A percentile compares a stretch with the other conserved stretches of the same genome.
Conservation (phyloP, 148 eudicot species). For the Chenopodium formosanum region DNA sequence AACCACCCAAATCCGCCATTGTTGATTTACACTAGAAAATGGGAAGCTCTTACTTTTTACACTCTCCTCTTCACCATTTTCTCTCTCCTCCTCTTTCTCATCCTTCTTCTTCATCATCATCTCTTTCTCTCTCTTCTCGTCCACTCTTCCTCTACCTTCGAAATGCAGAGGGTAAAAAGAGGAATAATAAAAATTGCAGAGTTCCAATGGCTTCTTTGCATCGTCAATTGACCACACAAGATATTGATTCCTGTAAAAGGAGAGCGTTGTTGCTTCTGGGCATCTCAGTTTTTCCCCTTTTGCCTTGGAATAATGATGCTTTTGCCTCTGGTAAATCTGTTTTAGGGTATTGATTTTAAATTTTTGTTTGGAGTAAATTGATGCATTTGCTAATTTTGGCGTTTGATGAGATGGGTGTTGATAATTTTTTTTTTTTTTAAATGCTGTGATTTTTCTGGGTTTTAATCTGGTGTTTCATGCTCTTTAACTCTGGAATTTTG, state of each 20-base stretch:
- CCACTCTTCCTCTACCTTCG: constrained; percentile 27
- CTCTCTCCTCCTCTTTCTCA: constrained; percentile 33
- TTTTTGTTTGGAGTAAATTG: neutral
- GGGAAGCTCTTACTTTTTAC: constrained; percentile 50
- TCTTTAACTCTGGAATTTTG: neutral
- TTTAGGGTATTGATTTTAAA: neutral
- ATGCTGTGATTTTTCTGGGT: constrained; percentile 2
- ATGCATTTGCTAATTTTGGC: neutral
- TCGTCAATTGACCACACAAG: constrained; percentile 26
- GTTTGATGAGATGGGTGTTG: constrained; percentile 12
- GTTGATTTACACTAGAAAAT: neutral
- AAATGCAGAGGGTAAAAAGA: constrained; percentile 34
- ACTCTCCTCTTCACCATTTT: constrained; percentile 41
- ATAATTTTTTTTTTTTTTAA: neutral
- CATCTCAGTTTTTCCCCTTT: constrained; percentile 53
- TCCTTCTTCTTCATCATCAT: constrained; percentile 26
- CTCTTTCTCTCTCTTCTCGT: constrained; percentile 33
- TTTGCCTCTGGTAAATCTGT: constrained; percentile 37
- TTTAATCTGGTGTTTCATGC: neutral
- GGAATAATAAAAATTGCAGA: constrained; percentile 25
- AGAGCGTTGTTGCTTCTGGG: constrained; percentile 63
- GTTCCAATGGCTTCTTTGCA: constrained; percentile 42
- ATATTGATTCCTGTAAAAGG: constrained; percentile 36
- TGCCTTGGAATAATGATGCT: constrained; percentile 39
- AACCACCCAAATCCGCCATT: neutral